A percentile compares a stretch with the other conserved stretches of the same genome.
Conservation (phyloP, 2,329 filamentous ascomycete species). For the Penicillium freii region DNA sequence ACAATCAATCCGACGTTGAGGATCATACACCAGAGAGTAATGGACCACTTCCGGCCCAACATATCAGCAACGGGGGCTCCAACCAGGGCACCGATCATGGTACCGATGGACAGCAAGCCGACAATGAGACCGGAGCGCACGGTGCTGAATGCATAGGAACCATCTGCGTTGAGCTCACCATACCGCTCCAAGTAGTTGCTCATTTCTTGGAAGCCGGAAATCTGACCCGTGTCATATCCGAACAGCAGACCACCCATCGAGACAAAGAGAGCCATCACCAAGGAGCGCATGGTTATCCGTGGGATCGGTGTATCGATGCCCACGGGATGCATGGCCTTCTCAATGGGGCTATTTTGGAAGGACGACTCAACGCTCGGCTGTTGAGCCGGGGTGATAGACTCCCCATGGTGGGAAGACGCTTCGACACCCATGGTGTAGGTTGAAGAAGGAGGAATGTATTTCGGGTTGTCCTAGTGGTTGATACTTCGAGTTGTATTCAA, state of each 20-base stretch:
- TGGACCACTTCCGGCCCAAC: slow-evolving; percentile 45
- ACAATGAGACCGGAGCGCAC: slow-evolving; percentile 46
- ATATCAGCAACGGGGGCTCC: slow-evolving; percentile 44
- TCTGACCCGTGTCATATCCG: slow-evolving; percentile 48
- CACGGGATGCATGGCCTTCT: slow-evolving; percentile 23
- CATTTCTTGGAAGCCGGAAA: slow-evolving; percentile 47
- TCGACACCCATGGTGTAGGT: slow-evolving; percentile 31
- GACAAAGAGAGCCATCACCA: slow-evolving; percentile 45
- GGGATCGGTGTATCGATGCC: slow-evolving; percentile 35
- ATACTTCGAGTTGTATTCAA: background rate
- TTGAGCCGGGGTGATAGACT: slow-evolving; percentile 31
- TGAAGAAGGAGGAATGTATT: background rate
- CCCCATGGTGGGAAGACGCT: slow-evolving; percentile 31
- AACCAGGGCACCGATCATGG: slow-evolving; percentile 42
- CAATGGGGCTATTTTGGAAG: slow-evolving; percentile 12
- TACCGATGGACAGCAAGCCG: slow-evolving; percentile 45
- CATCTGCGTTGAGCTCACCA: slow-evolving; percentile 33
- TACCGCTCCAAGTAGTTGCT: slow-evolving; percentile 42
- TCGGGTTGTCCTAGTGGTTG: background rate
- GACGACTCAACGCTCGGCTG: slow-evolving; percentile 29
- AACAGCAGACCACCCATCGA: slow-evolving; percentile 50
- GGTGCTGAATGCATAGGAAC: slow-evolving; percentile 39
- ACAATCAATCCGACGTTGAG: slow-evolving; percentile 44
- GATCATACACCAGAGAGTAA: slow-evolving; percentile 42
- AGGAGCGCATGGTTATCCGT: slow-evolving; percentile 37